Base-by-base conservation (phyloP, 495 filamentous ascomycete genomes). In the Aspergillus saccharolyticus region DNA sequence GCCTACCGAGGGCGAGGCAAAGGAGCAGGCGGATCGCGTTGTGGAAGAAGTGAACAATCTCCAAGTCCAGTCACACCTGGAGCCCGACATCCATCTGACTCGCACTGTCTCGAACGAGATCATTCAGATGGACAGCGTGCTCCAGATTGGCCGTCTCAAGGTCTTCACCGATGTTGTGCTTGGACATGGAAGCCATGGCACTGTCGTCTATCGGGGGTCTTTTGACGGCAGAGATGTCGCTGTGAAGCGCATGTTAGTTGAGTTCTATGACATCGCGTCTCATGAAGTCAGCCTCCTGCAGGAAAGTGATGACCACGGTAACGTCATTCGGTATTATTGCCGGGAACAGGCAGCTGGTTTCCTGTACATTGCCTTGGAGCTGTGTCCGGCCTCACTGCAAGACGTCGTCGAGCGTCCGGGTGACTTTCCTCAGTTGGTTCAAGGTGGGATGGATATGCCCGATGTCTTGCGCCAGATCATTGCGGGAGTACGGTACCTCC, bases 301-400 rank as follows among this genome's bases (percentile, higher is more conserved):
- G 58, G 89, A 96, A 65, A 96, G 92, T 62, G 94, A 98, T 63
- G 91, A 96, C 62, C 93, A 98, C 65, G 85, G 85, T 7, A 97
- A 98, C 65, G 93, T 98, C 42, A 96, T 98, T 62, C 89, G 94
- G 46, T 98, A 98, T 66, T 96, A 87, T 64, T 90, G 90, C 57
- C 91, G 94, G 66, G 89, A 95, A 64, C 84, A 90, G 62, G 89
- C 89, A 9, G 81, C 86, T 16, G 86, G 87, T n/a, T 98, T 98
- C 70, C 79, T 97, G 20, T 98, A 97, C 67, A 98, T 98, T 66
- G 94, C 91, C 0, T 74, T 98, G 16, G 94, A 98, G 71, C 82
- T 96, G n/a, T 98, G 95, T 66, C 89, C 91, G 4, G 93, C 91
- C 4, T 96, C 92, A 16, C 76, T 98, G 18, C 91, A 89, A 52